Evolutionary conservation across 1,139 yeast genomes (phyloP), one percentile per base, ranked within the genome.

Genomic region (Blastobotrys ciferrii): DNA sequence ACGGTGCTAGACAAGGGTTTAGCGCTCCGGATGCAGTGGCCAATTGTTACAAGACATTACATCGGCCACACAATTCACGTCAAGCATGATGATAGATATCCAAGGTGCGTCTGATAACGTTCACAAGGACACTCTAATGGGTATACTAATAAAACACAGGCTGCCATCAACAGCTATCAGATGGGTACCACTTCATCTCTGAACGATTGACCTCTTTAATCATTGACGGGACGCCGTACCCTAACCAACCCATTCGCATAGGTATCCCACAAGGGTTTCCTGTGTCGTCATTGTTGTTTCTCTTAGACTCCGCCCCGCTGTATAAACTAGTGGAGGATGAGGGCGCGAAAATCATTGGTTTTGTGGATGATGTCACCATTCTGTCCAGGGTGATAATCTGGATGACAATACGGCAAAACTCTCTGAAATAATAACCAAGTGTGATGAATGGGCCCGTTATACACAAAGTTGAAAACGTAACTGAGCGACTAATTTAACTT

Each of bases 241-340:
- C 25, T 9, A 19, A 13, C 9, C 5, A 39, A 33, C 14, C 32
- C 6, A 18, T 49, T 6, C 23, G 32, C 17, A 51, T 49, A 1
- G 57, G 58, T 14, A 54, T 54, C 31, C 57, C 58, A 2, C 58
- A 54, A 28, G 57, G 56, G 7, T 54, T 55, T n/a, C 58, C 58
- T 4, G 47, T 52, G 7, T 55, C 57, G 5, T 57, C 56, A 4
- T 33, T 54, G 40, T 43, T 54, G 17, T 54, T 55, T 28, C 40
- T 54, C 25, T 37, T 55, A 7, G 54, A 54, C 43, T 47, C 58
- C 13, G 43, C 45, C 7, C 48, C 51, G 2, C 48, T 54, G 25
- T 54, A 55, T 15, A 31, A 44, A 1, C 33, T 31, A 9, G 32
- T 51, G 38, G 42, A 35, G 38, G 17, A 9, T 20, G 25, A 12